Base-by-base conservation (phyloP, 148 eudicot genomes). In the Camellia granthamiana region DNA sequence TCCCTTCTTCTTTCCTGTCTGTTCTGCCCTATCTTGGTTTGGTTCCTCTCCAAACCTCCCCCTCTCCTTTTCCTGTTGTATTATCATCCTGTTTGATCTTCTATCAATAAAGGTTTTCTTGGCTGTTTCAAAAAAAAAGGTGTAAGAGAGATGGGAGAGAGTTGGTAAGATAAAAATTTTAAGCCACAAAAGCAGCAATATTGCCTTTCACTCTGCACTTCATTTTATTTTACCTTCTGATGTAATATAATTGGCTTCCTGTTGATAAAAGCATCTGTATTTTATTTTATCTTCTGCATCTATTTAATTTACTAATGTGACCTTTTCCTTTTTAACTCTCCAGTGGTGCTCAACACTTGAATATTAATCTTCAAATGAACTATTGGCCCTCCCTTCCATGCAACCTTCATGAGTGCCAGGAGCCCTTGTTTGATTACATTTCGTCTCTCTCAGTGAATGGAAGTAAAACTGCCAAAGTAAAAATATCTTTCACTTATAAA, bases 291-390 rank as follows among this genome's bases (percentile, higher is more conserved):
- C 42, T 49, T 51, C n/a, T 11, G 38, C 41, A 52, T 54, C 41
- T 3, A 54, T 72, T 54, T 5, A 46, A 18, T 11, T 47, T 69
- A 71, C 19, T 30, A 21, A 54, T 38, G n/a, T 8, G 18, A 19
- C 44, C 13, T 11, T 72, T 21, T 78, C 14, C 52, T 30, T 69
- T 42, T 69, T 63, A 49, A 41, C 42, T 56, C 70, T 61, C 68
- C 85, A 87, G 89, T 74, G 79, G 92, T 72, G 93, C 95, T 79
- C 95, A 88, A 75, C 95, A 91, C 84, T 80, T 90, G 82, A 93
- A 93, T 74, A 89, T 93, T 82, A 93, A 93, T 83, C 97, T 93
- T 82, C 92, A 91, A 72, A 93, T 93, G 97, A 93, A 93, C 87
- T 93, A 93, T 70, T 93, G 97, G 97, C 92, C 87, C 75, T 84